phyloP scores from a whole-genome alignment of 2,329 filamentous ascomycete genomes.

The Arthrobotrys entomopaga region DNA sequence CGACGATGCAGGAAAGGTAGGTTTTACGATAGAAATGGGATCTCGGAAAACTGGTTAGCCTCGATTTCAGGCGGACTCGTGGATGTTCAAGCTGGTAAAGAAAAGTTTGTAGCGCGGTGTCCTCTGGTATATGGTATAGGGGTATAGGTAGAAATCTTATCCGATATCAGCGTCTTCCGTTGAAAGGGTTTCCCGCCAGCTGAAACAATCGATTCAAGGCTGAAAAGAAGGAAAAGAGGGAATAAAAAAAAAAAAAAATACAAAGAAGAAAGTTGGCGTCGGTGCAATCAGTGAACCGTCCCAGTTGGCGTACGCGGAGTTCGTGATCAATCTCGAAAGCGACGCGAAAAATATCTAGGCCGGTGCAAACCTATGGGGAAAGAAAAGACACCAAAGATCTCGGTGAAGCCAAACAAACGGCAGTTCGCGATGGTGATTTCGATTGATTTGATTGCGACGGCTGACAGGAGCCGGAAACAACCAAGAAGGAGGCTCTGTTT shows the following conservation, averaged over 20 bases:
- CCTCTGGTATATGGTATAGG: too few relatives aligned
- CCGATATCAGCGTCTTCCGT: too few relatives aligned
- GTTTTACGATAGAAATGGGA: neutral
- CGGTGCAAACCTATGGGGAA: neutral
- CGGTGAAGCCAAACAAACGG: neutral
- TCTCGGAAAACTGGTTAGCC: too few relatives aligned
- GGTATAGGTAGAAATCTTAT: too few relatives aligned
- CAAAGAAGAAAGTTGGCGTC: neutral
- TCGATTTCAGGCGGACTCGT: too few relatives aligned
- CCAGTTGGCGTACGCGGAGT: neutral
- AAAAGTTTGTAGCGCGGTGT: too few relatives aligned
- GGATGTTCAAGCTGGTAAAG: too few relatives aligned
- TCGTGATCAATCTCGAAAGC: neutral
- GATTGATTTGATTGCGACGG: slow-evolving; percentile 18
- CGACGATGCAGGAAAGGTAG: neutral
- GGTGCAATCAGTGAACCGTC: neutral
- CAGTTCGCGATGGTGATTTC: slow-evolving; percentile 4
- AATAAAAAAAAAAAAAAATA: neutral
- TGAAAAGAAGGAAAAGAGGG: slow-evolving; percentile 1
- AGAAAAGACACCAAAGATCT: neutral
- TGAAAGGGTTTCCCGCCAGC: slow-evolving; percentile 17
- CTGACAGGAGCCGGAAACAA: slow-evolving; percentile 27
- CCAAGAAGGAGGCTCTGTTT: slow-evolving; percentile 32
- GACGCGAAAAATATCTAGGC: neutral
- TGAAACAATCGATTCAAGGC: slow-evolving; percentile 44